These are phyloP conservation scores for Cryptosporidium parvum DNA, from an alignment of 169 alveolate genomes.

Conservation along the genomic window DNA sequence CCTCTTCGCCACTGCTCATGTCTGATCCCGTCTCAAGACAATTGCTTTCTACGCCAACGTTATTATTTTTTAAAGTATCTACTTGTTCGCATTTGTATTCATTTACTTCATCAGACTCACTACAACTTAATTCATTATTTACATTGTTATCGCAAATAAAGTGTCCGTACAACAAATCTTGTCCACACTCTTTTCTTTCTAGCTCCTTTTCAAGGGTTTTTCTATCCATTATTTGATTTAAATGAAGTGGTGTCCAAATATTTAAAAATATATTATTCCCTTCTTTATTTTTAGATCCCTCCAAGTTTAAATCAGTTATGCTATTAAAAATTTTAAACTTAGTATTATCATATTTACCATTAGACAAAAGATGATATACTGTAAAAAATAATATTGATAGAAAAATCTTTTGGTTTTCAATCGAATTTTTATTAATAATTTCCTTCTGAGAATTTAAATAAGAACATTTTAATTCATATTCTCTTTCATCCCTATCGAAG, in stretches of 20 bases:
- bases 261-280: slow-evolving; percentile 81
- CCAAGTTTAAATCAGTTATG: slow-evolving; percentile 26
- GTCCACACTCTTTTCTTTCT: slow-evolving; percentile 70
- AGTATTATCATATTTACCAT: slow-evolving; percentile 16
- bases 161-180: slow-evolving; percentile 77
- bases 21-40: neutral
- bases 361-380: slow-evolving; percentile 5
- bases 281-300: slow-evolving; percentile 70
- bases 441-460: slow-evolving; percentile 26
- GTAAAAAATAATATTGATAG: slow-evolving; percentile 32
- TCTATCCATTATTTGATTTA: slow-evolving; percentile 82
- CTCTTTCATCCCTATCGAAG: slow-evolving; percentile 25
- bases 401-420: slow-evolving; percentile 19
- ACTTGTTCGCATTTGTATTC: neutral
- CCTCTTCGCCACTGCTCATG: neutral
- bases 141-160: slow-evolving; percentile 41
- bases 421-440: neutral
- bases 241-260: slow-evolving; percentile 84
- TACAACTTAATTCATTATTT: slow-evolving; percentile 13
- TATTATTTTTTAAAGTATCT: neutral
- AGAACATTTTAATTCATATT: slow-evolving; percentile 40
- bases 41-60: neutral
- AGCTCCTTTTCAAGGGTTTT: slow-evolving; percentile 81
- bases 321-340: slow-evolving; percentile 12
- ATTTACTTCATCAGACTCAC: slow-evolving; percentile 23